Evolutionary conservation across 306 rosid species (phyloP).

Genomic region (Bauhinia variegata): DNA sequence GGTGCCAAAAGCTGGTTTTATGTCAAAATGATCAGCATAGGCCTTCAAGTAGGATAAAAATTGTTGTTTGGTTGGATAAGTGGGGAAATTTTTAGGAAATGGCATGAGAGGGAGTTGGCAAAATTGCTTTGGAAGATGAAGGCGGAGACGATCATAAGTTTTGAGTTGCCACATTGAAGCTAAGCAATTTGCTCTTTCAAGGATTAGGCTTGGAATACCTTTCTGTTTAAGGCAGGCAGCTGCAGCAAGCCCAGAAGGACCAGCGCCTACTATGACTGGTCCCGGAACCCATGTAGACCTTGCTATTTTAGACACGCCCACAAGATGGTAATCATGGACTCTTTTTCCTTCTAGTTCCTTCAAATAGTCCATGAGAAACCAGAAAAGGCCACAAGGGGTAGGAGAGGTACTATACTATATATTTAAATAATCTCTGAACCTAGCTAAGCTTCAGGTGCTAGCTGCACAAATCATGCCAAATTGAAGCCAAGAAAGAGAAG

Average conservation of each 20-base stretch:
- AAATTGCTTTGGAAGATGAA: conserved; percentile 91
- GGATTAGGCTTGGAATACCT: conserved; percentile 66
- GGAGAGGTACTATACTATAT: not conserved
- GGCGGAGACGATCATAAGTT: conserved; percentile 86
- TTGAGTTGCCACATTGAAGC: conserved; percentile 88
- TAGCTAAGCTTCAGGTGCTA: conserved; percentile 1
- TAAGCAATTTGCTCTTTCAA: conserved; percentile 73
- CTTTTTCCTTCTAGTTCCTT: conserved; percentile 75
- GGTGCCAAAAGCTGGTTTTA: conserved; percentile 57
- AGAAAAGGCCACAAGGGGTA: not conserved
- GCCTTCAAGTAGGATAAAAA: conserved; percentile 60
- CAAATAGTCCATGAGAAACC: conserved; percentile 57
- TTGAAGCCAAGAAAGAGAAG: conserved; percentile 8
- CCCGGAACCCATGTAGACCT: conserved; percentile 47
- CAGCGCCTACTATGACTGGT: conserved; percentile 90
- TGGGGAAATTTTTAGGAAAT: conserved; percentile 76
- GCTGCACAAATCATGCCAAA: conserved; percentile 8
- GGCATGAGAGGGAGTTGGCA: conserved; percentile 80
- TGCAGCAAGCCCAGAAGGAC: conserved; percentile 90
- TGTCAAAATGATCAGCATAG: conserved; percentile 60
- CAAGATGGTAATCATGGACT: conserved; percentile 50
- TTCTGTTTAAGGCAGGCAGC: conserved; percentile 86
- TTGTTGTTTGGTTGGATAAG: conserved; percentile 83
- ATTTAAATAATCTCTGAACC: conserved; percentile 24
- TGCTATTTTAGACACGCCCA: conserved; percentile 30